Evolutionary conservation across 1,284 basidiomycete species (phyloP), one percentile per base, ranked within the genome.

Genomic region (Violaceomyces palustris): DNA sequence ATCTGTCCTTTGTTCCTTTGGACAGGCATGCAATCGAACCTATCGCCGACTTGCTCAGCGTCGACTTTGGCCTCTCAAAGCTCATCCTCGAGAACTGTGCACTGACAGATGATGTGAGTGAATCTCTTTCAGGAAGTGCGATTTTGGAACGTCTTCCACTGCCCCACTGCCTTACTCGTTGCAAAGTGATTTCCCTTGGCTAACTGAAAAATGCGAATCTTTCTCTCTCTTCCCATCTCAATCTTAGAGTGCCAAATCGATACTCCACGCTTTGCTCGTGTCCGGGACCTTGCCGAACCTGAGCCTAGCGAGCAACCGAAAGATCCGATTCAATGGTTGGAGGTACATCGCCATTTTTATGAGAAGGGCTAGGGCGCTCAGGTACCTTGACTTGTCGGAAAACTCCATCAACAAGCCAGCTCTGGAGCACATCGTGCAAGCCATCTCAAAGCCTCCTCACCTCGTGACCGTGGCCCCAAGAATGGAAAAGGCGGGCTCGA

Each of bases 181-280:
- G n/a, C n/a, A n/a, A n/a, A 2, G 27, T 4, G n/a, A n/a, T n/a
- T n/a, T n/a, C n/a, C n/a, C n/a, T n/a, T n/a, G n/a, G n/a, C n/a
- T n/a, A n/a, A n/a, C 27, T 29, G 27, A 11, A n/a, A 11, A 29
- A 29, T n/a, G 27, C 27, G 27, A 11, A 4, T 9, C 12, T 21
- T 31, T 21, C 40, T 11, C 25, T 22, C 7, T 35, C 8, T 19
- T 58, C 89, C n/a, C n/a, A n/a, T n/a, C n/a, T n/a, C n/a, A n/a
- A n/a, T n/a, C n/a, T n/a, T n/a, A n/a, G 84, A 82, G 81, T 33
- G 73, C 97, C 43, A 94, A 94, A 76, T 87, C 88, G 0, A 83
- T 97, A 15, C 77, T 97, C 0, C 92, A 96, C 69, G 83, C 90
- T 0, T 79, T 98, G 1, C 81, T 96, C 40, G 86, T 96, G 35